Conservation (phyloP, 495 filamentous ascomycete genomes). For the Daldinia bambusicola region DNA sequence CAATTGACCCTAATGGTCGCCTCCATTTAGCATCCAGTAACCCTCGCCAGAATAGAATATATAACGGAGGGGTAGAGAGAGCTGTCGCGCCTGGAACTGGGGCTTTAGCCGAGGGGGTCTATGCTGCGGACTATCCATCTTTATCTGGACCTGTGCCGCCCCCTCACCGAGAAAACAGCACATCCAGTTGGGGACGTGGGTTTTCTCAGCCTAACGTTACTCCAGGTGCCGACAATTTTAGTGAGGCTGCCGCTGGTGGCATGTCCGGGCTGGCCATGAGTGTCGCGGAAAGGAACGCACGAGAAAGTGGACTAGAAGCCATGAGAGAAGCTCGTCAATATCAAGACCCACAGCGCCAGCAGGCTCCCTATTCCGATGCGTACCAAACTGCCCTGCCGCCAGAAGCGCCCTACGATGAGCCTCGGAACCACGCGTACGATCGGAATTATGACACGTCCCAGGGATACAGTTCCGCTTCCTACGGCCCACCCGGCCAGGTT, state of each 20-base stretch:
- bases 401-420: constrained; percentile 26
- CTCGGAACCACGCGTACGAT: constrained; percentile 40
- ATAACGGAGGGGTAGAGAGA: constrained; percentile 46
- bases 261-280: constrained; percentile 80
- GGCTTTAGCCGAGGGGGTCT: constrained; percentile 13
- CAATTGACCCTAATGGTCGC: constrained; percentile 50
- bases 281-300: constrained; percentile 75
- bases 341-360: constrained; percentile 44
- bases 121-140: constrained; percentile 35
- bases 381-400: constrained; percentile 50
- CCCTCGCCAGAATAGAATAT: constrained; percentile 52
- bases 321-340: constrained; percentile 58
- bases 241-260: constrained; percentile 75
- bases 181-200: constrained; percentile 46
- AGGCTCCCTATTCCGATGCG: constrained; percentile 43
- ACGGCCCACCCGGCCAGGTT: constrained; percentile 19
- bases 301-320: constrained; percentile 78
- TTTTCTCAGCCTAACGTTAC: constrained; percentile 67
- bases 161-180: constrained; percentile 44
- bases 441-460: constrained; percentile 35
- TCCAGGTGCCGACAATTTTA: constrained; percentile 79
- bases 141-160: constrained; percentile 40
- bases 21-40: constrained; percentile 57
- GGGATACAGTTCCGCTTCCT: constrained; percentile 28
- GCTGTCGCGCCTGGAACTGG: not conserved